phyloP scores from a whole-genome alignment of 2,329 filamentous ascomycete species.

The Nemania sp. region DNA sequence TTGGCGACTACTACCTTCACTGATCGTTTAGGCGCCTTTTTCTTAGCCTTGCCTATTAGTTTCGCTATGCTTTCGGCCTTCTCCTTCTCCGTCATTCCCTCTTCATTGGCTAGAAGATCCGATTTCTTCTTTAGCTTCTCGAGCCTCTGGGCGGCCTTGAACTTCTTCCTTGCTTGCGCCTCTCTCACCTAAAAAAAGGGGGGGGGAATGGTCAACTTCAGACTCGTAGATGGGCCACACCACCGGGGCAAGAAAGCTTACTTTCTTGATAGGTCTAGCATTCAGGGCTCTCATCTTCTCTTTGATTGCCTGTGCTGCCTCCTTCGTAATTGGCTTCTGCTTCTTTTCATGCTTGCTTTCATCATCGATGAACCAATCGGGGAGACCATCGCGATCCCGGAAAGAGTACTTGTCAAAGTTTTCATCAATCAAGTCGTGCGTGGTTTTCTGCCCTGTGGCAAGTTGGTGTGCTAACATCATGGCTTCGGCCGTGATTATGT shows the following conservation, averaged over 20 bases:
- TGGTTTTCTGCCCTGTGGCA: conserved; percentile 85
- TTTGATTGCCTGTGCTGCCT: conserved; percentile 90
- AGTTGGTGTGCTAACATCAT: conserved; percentile 97
- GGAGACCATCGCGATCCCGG: conserved; percentile 89
- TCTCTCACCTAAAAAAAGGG: conserved; percentile 73
- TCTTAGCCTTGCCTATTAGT: conserved; percentile 84
- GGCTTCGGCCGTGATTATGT: conserved; percentile 99
- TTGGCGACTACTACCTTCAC: conserved; percentile 91
- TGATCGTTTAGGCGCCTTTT: conserved; percentile 80
- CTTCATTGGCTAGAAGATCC: conserved; percentile 88
- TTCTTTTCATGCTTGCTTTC: conserved; percentile 85
- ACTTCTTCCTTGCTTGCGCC: conserved; percentile 96
- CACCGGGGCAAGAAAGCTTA: conserved; percentile 15
- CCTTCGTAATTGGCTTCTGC: conserved; percentile 90
- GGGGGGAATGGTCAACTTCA: conserved; percentile 25
- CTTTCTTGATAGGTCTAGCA: conserved; percentile 78
- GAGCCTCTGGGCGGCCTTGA: conserved; percentile 88
- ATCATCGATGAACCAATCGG: conserved; percentile 98
- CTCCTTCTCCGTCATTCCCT: conserved; percentile 94
- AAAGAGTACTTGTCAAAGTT: conserved; percentile 93
- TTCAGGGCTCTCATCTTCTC: conserved; percentile 82
- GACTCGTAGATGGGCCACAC: not conserved
- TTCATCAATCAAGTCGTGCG: conserved; percentile 85
- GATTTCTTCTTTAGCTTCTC: conserved; percentile 98
- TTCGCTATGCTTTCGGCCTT: conserved; percentile 88